These are phyloP conservation scores for Sporothrix sp. DNA, from an alignment of 2,329 filamentous ascomycete genomes.

Conservation along the genomic window DNA sequence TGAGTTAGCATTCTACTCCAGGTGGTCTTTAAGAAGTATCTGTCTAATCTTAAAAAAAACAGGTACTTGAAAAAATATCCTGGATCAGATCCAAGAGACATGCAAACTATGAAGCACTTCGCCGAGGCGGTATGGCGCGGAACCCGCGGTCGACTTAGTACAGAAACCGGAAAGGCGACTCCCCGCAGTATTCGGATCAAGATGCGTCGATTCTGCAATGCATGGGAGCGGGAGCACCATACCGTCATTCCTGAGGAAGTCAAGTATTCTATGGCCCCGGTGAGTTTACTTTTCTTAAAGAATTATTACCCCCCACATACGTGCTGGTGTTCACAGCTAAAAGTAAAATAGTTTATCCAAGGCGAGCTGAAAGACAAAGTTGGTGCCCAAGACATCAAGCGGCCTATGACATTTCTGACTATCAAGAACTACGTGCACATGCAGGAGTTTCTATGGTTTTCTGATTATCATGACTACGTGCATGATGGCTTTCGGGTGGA, in stretches of 20 bases:
- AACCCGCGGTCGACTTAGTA: constrained; percentile 9
- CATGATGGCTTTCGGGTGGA: constrained; percentile 6
- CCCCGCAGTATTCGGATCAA: constrained; percentile 5
- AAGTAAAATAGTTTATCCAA: constrained; percentile 10
- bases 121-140: constrained; percentile 1
- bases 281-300: constrained; percentile 5
- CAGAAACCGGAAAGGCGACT: constrained; percentile 2
- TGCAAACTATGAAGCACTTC: background rate
- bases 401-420: constrained; percentile 8
- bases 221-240: constrained; percentile 4
- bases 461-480: constrained; percentile 10
- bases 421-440: constrained; percentile 12
- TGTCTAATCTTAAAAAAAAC: background rate
- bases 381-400: constrained; percentile 4
- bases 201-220: constrained; percentile 12
- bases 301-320: background rate
- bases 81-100: background rate
- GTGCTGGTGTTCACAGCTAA: background rate
- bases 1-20: background rate
- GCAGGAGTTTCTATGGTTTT: constrained; percentile 11
- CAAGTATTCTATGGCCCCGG: constrained; percentile 5
- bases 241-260: constrained; percentile 3
- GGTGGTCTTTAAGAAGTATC: background rate
- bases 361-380: constrained; percentile 10
- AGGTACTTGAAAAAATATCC: background rate